Base-by-base conservation (phyloP, 1,284 basidiomycete species). In the Rhizoctonia solani region DNA sequence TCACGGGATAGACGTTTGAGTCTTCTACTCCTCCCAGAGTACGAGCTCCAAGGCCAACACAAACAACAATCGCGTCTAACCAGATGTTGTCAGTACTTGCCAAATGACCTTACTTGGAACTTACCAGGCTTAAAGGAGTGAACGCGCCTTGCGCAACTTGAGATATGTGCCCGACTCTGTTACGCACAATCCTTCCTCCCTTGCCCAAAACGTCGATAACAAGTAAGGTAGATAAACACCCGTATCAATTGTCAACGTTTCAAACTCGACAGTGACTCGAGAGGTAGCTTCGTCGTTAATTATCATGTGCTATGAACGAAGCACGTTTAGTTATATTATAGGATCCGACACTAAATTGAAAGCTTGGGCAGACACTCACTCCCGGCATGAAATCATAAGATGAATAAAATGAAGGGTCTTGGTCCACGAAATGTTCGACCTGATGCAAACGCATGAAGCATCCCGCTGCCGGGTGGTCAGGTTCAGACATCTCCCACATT, bases 211-310 rank as follows among this genome's bases (percentile, higher is more conserved):
- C 6, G 84, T 83, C 11, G 81, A 76, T 32, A 87, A 74, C 8
- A 93, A 82, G 74, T 89, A 92, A 25, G 83, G 79, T 65, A 92
- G 79, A 37, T 92, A 92, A 6, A 80, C 76, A 0, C 86, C 83
- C 0, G 83, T 81, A 73, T 93, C 87, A 72, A 92, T 86, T 5
- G 85, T 86, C 41, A 92, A 71, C 0, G 87, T 89, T 4, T 79
- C 82, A 76, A 91, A 90, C 0, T 82, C 75, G 1, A 81, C 79
- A n/a, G 82, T 80, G 6, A 78, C 78, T 0, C 77, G 75, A 29
- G 81, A 71, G 16, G 85, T 78, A 39, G 82, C 77, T 19, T 81
- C 74, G 37, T 79, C 70, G 0, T 79, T 73, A 3, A 88, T 74
- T 14, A 74, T 69, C 70, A 78, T 79, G 74, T 85, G 86, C 88